Percentiles rank a stretch among this genome's conserved stretches.
Conservation (phyloP, 257 asterid species). For the Solanum gracilifrons region DNA sequence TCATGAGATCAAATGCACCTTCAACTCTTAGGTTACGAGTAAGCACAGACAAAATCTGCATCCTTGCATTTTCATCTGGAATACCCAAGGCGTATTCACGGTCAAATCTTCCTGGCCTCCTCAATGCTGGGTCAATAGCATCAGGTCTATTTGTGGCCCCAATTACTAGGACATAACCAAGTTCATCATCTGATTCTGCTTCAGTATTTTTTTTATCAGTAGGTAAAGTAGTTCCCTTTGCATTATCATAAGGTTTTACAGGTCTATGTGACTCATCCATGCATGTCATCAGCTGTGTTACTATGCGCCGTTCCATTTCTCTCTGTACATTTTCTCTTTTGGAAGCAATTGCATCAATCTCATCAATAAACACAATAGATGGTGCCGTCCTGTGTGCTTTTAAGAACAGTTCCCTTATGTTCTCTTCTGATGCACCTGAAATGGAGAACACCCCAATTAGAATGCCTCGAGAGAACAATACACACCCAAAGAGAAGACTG, state of each 20-base stretch:
- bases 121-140: slow-evolving; percentile 72
- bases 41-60: slow-evolving; percentile 56
- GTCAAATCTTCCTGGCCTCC: slow-evolving; percentile 94
- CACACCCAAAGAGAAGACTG: no score
- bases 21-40: slow-evolving; percentile 56
- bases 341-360: slow-evolving; percentile 88
- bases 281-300: slow-evolving; percentile 76
- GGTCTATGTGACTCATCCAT: slow-evolving; percentile 64
- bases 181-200: slow-evolving; percentile 10
- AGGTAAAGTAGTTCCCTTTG: slow-evolving; percentile 7
- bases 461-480: not conserved
- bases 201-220: not conserved
- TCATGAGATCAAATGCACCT: slow-evolving; percentile 65
- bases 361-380: slow-evolving; percentile 90
- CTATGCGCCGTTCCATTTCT: slow-evolving; percentile 81
- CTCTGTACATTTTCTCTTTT: slow-evolving; percentile 73
- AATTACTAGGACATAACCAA: slow-evolving; percentile 71
- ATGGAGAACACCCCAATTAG: not conserved
- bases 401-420: slow-evolving; percentile 59
- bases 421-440: slow-evolving; percentile 85
- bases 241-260: slow-evolving; percentile 20
- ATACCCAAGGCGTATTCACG: slow-evolving; percentile 63
- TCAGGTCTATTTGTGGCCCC: slow-evolving; percentile 92
- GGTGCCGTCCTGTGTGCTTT: slow-evolving; percentile 81
- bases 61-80: slow-evolving; percentile 71